Evolutionary conservation across 148 eudicot genomes (phyloP).

Genomic region (Vaccinium darrowii): DNA sequence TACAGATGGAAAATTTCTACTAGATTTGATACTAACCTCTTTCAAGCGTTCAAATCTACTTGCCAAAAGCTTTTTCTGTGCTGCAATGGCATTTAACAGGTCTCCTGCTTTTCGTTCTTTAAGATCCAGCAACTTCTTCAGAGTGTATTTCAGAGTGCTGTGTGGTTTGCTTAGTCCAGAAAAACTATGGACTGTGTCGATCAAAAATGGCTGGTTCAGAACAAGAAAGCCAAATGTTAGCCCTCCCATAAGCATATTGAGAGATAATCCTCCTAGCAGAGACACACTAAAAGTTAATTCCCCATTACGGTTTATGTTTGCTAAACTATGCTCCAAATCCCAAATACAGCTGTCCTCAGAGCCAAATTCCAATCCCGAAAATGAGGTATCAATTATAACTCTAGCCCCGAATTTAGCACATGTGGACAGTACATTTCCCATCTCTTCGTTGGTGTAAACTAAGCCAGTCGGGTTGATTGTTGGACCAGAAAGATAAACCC

Average conservation of each 20-base stretch:
- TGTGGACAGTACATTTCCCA: conserved; percentile 47
- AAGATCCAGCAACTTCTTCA: conserved; percentile 77
- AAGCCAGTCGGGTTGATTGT: conserved; percentile 84
- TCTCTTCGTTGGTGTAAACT: conserved; percentile 71
- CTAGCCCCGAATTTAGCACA: conserved; percentile 85
- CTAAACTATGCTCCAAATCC: conserved; percentile 61
- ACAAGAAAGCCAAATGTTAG: conserved; percentile 73
- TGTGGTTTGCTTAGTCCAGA: conserved; percentile 81
- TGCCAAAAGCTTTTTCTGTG: conserved; percentile 52
- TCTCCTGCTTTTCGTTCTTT: conserved; percentile 47
- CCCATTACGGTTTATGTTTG: conserved; percentile 38
- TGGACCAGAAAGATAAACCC: conserved; percentile 92
- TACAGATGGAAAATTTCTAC: neutral
- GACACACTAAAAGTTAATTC: conserved; percentile 59
- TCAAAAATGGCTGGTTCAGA: conserved; percentile 57
- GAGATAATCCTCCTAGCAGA: conserved; percentile 76
- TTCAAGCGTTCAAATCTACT: conserved; percentile 57
- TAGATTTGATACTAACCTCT: conserved; percentile 47
- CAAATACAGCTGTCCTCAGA: conserved; percentile 46
- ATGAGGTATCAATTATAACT: conserved; percentile 82
- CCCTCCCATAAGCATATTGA: conserved; percentile 83
- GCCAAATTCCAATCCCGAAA: conserved; percentile 71
- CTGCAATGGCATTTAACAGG: conserved; percentile 41
- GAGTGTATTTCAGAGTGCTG: conserved; percentile 66
- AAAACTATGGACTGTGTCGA: conserved; percentile 58